A percentile compares a stretch with the other conserved stretches of the same genome.
These are phyloP conservation scores for Cornus suecica DNA, from an alignment of 148 eudicot species.

Conservation along the genomic window DNA sequence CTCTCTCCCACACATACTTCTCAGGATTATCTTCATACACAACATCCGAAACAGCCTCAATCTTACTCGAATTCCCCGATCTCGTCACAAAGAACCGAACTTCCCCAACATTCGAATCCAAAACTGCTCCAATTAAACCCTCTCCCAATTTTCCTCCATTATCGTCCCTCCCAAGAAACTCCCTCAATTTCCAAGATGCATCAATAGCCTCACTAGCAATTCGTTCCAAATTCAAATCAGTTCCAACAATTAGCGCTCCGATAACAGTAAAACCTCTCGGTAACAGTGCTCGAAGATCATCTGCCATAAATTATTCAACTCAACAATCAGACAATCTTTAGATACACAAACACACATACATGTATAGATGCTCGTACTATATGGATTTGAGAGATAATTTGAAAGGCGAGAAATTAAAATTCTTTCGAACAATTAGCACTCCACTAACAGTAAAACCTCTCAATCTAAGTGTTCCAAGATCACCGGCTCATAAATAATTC, in stretches of 20 bases:
- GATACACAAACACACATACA: not conserved
- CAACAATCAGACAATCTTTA: not conserved
- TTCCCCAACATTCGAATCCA: constrained; percentile 31
- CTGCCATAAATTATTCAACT: constrained; percentile 22
- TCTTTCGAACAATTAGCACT: too few relatives aligned
- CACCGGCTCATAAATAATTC: too few relatives aligned
- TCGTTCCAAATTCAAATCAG: constrained; percentile 30
- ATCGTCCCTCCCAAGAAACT: constrained; percentile 22
- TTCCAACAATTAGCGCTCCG: constrained; percentile 64
- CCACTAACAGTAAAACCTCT: too few relatives aligned
- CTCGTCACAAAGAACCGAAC: constrained; percentile 54
- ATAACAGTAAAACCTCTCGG: constrained; percentile 73
- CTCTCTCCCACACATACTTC: constrained; percentile 80
- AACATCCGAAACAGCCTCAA: constrained; percentile 50
- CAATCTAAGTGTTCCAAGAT: too few relatives aligned
- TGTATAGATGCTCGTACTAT: not conserved
- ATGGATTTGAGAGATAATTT: not conserved
- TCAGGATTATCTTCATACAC: constrained; percentile 68
- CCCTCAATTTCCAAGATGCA: constrained; percentile 46
- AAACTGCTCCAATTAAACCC: constrained; percentile 61
- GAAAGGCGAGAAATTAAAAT: too few relatives aligned
- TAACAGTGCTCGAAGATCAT: constrained; percentile 61
- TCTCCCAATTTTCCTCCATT: constrained; percentile 20
- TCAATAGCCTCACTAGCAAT: constrained; percentile 48
- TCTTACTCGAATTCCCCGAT: constrained; percentile 25